phyloP scores from a whole-genome alignment of 495 filamentous ascomycete species.

The Talaromyces adpressus region DNA sequence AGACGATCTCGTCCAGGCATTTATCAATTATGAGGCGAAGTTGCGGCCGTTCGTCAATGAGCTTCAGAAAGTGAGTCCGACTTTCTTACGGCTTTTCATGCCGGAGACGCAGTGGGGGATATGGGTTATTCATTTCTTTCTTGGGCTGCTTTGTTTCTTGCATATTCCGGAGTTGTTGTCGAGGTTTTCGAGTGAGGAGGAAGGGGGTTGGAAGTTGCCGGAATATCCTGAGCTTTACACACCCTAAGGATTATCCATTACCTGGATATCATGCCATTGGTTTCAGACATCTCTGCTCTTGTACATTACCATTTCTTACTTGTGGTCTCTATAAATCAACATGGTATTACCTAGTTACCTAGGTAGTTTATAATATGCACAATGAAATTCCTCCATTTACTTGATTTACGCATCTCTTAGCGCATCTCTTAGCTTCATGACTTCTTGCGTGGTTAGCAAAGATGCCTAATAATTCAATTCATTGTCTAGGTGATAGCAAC shows the following conservation, averaged over 20 bases:
- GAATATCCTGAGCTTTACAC: slow-evolving; percentile 14
- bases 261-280: too few species aligned
- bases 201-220: slow-evolving; percentile 21
- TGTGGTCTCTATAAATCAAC: too few species aligned
- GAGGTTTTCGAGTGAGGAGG: slow-evolving; percentile 13
- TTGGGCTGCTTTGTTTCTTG: slow-evolving; percentile 13
- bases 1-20: slow-evolving; percentile 17
- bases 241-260: not conserved
- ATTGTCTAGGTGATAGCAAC: too few species aligned
- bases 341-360: too few species aligned
- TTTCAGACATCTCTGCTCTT: not conserved
- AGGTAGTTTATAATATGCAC: too few species aligned
- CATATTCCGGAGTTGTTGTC: slow-evolving; percentile 17
- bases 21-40: slow-evolving; percentile 19
- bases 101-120: slow-evolving; percentile 21
- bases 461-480: too few species aligned
- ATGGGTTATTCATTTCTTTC: slow-evolving; percentile 17
- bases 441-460: too few species aligned
- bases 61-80: slow-evolving; percentile 19
- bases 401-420: too few species aligned
- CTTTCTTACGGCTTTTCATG: slow-evolving; percentile 10
- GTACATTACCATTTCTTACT: not conserved
- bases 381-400: too few species aligned
- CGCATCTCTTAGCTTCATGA: too few species aligned
- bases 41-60: slow-evolving; percentile 24